Evolutionary conservation across 129 eudicot genomes (phyloP).

Genomic region (Escallonia rubra): DNA sequence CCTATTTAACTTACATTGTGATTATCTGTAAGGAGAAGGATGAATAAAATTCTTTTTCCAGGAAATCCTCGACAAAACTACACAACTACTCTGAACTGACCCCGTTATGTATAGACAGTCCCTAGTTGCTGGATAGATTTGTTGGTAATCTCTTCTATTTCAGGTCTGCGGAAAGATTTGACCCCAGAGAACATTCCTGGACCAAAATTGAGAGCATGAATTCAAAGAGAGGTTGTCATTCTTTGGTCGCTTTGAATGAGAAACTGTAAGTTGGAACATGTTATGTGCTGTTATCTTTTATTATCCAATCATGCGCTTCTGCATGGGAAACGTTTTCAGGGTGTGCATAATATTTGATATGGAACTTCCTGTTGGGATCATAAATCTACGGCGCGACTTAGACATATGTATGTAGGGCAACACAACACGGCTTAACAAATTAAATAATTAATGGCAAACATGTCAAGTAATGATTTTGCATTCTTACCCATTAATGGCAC

Average conservation of each 20-base stretch:
- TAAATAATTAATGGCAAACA: too few relatives aligned
- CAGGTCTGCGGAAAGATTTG: conserved; percentile 86
- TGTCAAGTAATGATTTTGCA: too few relatives aligned
- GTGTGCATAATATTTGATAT: too few relatives aligned
- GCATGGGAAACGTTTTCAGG: too few relatives aligned
- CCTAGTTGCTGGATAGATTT: not conserved
- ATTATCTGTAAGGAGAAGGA: not conserved
- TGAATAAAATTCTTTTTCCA: not conserved
- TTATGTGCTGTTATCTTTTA: not conserved
- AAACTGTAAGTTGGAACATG: conserved; percentile 48
- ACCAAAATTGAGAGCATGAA: conserved; percentile 53
- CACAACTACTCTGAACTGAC: too few relatives aligned
- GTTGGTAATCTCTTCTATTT: not conserved
- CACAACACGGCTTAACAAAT: too few relatives aligned
- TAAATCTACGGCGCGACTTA: too few relatives aligned
- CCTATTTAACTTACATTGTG: not conserved
- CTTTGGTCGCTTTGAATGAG: conserved; percentile 57
- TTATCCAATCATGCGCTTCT: not conserved
- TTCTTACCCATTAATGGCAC: too few relatives aligned
- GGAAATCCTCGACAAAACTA: not conserved
- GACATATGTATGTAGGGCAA: too few relatives aligned
- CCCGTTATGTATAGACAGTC: not conserved
- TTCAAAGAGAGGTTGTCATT: conserved; percentile 60
- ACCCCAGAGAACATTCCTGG: conserved; percentile 90
- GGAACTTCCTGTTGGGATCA: too few relatives aligned